Evolutionary conservation across 202 grass and related monocot species (phyloP).

Genomic region (Brachypodium distachyon): DNA sequence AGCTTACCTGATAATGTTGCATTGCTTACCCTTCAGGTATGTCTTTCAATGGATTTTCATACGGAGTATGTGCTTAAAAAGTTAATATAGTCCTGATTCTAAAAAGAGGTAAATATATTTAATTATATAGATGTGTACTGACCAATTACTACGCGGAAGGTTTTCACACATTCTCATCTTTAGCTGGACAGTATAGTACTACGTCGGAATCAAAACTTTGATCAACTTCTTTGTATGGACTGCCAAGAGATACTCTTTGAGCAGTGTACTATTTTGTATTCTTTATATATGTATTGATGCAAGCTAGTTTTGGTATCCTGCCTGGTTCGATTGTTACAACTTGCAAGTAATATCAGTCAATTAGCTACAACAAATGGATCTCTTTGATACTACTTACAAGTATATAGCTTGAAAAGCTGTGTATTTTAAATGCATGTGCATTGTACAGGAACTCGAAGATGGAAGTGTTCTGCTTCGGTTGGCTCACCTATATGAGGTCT

Average conservation of each 20-base stretch:
- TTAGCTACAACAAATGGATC: neutral
- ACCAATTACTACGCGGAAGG: too few relatives aligned
- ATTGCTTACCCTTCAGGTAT: slow-evolving; percentile 88
- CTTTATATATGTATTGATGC: too few relatives aligned
- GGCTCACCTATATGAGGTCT: slow-evolving; percentile 88
- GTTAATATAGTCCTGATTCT: neutral
- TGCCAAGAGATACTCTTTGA: too few relatives aligned
- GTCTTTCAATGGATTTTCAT: neutral
- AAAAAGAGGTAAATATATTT: neutral
- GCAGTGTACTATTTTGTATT: too few relatives aligned
- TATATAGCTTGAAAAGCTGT: neutral
- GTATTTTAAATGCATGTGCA: neutral
- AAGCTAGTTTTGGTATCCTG: neutral
- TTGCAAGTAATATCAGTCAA: neutral
- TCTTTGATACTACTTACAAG: neutral
- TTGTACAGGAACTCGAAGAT: slow-evolving; percentile 71
- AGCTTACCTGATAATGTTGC: slow-evolving; percentile 91
- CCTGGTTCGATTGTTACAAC: neutral
- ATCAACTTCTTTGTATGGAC: too few relatives aligned
- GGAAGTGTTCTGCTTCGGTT: slow-evolving; percentile 70
- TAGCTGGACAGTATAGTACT: too few relatives aligned
- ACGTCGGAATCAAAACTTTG: too few relatives aligned
- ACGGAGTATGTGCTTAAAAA: neutral
- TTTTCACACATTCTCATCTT: too few relatives aligned
- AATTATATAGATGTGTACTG: neutral